Base-by-base conservation (phyloP, 345 rosid species). In the Brassica carinata region DNA sequence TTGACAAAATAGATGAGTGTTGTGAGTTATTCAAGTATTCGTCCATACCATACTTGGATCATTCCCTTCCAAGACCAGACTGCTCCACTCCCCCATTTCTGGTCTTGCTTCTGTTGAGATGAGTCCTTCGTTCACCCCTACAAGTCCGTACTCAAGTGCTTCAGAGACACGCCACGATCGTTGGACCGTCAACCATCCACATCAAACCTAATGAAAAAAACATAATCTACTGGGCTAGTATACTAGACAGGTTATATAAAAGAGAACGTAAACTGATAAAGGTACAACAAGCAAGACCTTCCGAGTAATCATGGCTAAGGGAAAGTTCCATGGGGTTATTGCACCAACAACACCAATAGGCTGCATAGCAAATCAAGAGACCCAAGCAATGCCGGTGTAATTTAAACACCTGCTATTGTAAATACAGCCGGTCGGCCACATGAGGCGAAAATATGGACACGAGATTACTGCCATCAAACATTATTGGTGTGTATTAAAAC, bases 281-380 rank as follows among this genome's bases (percentile, higher is more conserved):
- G 62, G 71, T 36, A 63, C 64, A 62, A 69, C 7, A 51, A 27
- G 63, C 53, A 77, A 73, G 58, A 96, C 98, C 92, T 96, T 96
- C 65, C 98, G 87, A 40, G 99, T 96, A 76, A 96, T 96, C 99
- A 96, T 93, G 75, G 99, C 99, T 85, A 93, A 85, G 33, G 99
- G 99, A 82, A 93, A 96, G 87, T 96, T 96, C 99, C 98, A 93
- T 4, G 99, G 97, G n/a, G 94, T 81, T 75, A 96, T 87, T 61
- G 96, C 92, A 77, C 98, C 99, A 83, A 90, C 96, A 85, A 93
- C 94, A 85, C 99, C 98, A 11, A 96, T 82, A 81, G 98, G 97
- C 99, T 96, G 92, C 84, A 76, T 73, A 77, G 79, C 73, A 59
- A 55, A 71, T 59, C 26, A 78, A 77, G 55, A 53, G 72, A 74